Evolutionary conservation across 257 asterid genomes (phyloP).

Genomic region (Solanum sejunctum): DNA sequence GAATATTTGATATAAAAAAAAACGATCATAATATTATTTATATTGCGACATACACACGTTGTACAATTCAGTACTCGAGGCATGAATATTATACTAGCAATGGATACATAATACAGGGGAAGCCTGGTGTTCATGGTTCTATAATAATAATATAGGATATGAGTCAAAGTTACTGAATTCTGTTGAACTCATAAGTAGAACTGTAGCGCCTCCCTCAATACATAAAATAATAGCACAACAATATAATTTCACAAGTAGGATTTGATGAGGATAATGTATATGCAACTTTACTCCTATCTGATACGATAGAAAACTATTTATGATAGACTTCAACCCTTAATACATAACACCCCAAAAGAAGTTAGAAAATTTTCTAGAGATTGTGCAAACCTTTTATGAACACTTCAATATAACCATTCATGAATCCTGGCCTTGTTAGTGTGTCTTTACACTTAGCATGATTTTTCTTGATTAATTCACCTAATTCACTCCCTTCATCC

Average conservation of each 20-base stretch:
- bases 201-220: not conserved
- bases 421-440: slow-evolving; percentile 20
- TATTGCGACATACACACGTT: not conserved
- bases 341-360: not conserved
- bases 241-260: too few relatives aligned
- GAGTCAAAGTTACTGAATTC: not conserved
- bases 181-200: not conserved
- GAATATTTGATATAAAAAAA: not conserved
- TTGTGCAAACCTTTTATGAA: slow-evolving; percentile 36
- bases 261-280: too few relatives aligned
- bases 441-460: slow-evolving; percentile 47
- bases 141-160: not conserved
- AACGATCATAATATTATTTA: not conserved
- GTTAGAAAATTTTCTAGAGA: slow-evolving; percentile 6
- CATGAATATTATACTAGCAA: not conserved
- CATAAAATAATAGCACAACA: not conserved
- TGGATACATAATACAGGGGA: not conserved
- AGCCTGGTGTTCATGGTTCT: not conserved
- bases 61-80: not conserved
- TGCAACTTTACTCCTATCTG: too few relatives aligned
- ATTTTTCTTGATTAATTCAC: slow-evolving; percentile 27
- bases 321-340: too few relatives aligned
- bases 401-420: slow-evolving; percentile 33
- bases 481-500: slow-evolving; percentile 46
- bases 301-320: too few relatives aligned